Base-by-base conservation (phyloP, 1,284 basidiomycete genomes). In the Erythrobasidium hasegawianum region DNA sequence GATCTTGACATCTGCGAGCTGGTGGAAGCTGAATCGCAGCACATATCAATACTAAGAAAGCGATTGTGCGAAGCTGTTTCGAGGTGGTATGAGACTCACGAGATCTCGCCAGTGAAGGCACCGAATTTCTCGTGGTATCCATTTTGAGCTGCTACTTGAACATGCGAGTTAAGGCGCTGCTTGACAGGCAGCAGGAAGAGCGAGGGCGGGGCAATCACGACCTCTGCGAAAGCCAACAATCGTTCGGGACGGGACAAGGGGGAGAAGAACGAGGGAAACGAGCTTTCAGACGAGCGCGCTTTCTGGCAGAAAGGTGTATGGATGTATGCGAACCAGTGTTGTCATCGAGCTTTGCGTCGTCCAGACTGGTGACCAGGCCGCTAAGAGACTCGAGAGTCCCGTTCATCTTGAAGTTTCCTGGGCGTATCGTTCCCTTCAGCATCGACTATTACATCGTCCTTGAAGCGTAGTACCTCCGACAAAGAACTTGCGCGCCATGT, bases 101-200 rank as follows among this genome's bases (percentile, higher is more conserved):
- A 92, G 80, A 90, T 90, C 79, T 96, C 93, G 66, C 93, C 95
- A 10, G 96, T 98, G 82, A 88, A 99, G 20, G 95, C 95, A 59
- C 95, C 95, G 22, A 85, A 86, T 13, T 83, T 76, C 79, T 92
- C 88, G 78, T 83, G 82, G 83, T 94, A 92, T 73, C 85, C 86
- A 81, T 97, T 97, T 80, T 99, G 96, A 22, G 94, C 95, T 13
- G 90, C 79, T 70, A 98, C 84, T 33, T 59, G 47, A 59, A 76
- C 73, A 20, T 67, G 67, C 33, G 26, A 38, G 39, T 64, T 59
- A 67, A 90, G 75, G 66, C 79, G 75, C 29, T 83, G 80, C 76
- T 84, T 80, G 69, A 90, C 79, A 45, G 86, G 78, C 70, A 94
- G 78, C 57, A 96, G 81, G 79, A 94, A 96, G 69, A 97, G 77